phyloP scores from a whole-genome alignment of 208 protist genomes.

The Leishmania martiniquensis region DNA sequence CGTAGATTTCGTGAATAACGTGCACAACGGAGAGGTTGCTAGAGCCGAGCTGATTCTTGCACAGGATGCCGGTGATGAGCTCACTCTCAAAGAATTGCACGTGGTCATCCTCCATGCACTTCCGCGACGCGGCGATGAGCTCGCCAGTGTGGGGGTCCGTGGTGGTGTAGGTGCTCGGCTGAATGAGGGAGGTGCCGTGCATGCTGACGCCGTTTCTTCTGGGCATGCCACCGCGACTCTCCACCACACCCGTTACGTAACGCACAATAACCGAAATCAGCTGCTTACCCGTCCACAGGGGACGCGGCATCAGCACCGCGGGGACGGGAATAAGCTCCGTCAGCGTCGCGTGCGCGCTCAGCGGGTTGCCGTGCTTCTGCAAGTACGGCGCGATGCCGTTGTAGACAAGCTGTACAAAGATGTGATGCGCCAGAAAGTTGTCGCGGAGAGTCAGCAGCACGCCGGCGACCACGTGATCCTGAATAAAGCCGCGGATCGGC shows the following conservation, averaged over 20 bases:
- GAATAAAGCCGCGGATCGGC: slow-evolving; percentile 99
- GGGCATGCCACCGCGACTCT: slow-evolving; percentile 15
- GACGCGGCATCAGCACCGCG: slow-evolving; percentile 94
- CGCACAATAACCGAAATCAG: slow-evolving; percentile 91
- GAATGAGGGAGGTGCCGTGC: slow-evolving; percentile 82
- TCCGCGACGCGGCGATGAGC: slow-evolving; percentile 34
- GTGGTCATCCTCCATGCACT: slow-evolving; percentile 69
- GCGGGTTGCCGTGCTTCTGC: slow-evolving; percentile 48
- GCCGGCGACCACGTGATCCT: slow-evolving; percentile 99
- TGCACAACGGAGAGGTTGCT: slow-evolving; percentile 93
- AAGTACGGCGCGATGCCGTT: slow-evolving; percentile 86
- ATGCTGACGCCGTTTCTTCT: slow-evolving; percentile 79
- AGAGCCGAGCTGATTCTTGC: slow-evolving; percentile 96
- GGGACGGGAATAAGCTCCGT: slow-evolving; percentile 89
- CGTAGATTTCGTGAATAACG: slow-evolving; percentile 98
- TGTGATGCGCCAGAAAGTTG: slow-evolving; percentile 94
- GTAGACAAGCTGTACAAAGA: slow-evolving; percentile 96
- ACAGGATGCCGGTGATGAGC: slow-evolving; percentile 97
- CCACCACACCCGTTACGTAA: slow-evolving; percentile 71
- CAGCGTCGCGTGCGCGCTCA: slow-evolving; percentile 47
- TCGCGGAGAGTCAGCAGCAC: slow-evolving; percentile 97
- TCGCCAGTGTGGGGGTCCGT: slow-evolving; percentile 55
- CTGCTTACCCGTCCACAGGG: slow-evolving; percentile 98
- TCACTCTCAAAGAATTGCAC: slow-evolving; percentile 95
- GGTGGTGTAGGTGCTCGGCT: slow-evolving; percentile 75